Evolutionary conservation across 2,329 filamentous ascomycete species (phyloP).

Genomic region (Paraphoma chrysanthemicola): DNA sequence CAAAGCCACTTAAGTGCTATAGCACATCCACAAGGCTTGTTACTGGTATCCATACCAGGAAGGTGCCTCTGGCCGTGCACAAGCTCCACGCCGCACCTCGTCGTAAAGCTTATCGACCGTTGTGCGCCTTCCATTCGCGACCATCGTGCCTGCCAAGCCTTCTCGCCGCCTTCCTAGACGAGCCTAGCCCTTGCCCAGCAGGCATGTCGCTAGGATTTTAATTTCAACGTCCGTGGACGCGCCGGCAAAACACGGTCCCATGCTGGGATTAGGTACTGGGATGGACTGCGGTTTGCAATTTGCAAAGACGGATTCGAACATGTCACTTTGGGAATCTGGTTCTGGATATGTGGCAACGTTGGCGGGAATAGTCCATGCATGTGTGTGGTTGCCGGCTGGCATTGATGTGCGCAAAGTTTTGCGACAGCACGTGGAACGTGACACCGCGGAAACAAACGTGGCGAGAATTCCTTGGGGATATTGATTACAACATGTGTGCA

Average conservation of each 20-base stretch:
- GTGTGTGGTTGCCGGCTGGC: not conserved
- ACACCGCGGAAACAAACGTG: too few species aligned
- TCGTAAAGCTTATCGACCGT: conserved; percentile 15
- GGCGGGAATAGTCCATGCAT: not conserved
- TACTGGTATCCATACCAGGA: not conserved
- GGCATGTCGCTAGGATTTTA: not conserved
- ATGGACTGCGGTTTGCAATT: not conserved
- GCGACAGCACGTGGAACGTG: too few species aligned
- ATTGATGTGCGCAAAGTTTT: too few species aligned
- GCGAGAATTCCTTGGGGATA: too few species aligned
- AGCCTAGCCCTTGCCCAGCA: conserved; percentile 4
- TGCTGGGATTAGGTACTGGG: not conserved
- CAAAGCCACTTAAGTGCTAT: not conserved
- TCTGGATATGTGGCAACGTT: conserved; percentile 4
- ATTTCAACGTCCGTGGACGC: not conserved
- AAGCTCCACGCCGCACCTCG: not conserved
- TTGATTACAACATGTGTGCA: too few species aligned
- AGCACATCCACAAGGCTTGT: not conserved
- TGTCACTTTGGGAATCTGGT: not conserved
- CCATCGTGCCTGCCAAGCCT: conserved; percentile 8
- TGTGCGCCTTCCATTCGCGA: conserved; percentile 16
- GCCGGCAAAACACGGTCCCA: not conserved
- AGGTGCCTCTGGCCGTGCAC: not conserved
- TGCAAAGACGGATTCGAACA: not conserved
- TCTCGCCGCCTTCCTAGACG: conserved; percentile 10